Base-by-base conservation (phyloP, 2,329 filamentous ascomycete genomes). In the Verticillium tricorpus region DNA sequence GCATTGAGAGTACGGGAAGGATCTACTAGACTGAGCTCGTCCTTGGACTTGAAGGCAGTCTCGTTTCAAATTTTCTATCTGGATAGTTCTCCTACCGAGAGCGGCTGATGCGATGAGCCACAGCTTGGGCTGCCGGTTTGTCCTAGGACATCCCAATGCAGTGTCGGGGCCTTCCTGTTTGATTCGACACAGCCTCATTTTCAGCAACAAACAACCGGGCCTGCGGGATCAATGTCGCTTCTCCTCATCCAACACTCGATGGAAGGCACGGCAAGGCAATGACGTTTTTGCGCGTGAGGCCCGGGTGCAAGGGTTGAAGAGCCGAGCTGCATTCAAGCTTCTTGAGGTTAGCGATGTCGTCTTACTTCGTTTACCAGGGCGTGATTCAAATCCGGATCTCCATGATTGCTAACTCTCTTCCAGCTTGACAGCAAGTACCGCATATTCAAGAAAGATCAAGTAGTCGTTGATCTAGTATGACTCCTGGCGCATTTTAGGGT, bases 271-370 rank as follows among this genome's bases (percentile, higher is more conserved):
- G 22, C 93, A 97, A 71, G 80, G 80, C 45, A 83, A 77, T 50
- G 95, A 99, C 77, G 77, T 76, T 19, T 96, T 87, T 72, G 85
- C 89, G 0, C 85, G 85, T 61, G 86, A 90, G 68, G 93, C 95
- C 56, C 90, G 87, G 70, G 87, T 96, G 2, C 84, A 90, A 67
- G 89, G 89, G 0, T 78, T 97, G 62, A 97, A 94, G 76, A 96
- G 92, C 69, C 87, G 95, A 65, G 95, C 95, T 31, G 95, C 93
- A 0, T 97, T 95, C 75, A 99, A 99, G 76, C 80, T 99, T 11
- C 77, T 97, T 19, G 91, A 97, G 81, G 92, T 92, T 72, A 35
- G 70, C 3, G 34, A 31, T 31, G 19, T n/a, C 17, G 15, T 3
- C 15, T 8, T n/a, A 14, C 9, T 31, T 4, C 15, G 11, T 5